These are phyloP conservation scores for Eucalyptus pauciflora DNA, from an alignment of 345 rosid species.

Conservation along the genomic window DNA sequence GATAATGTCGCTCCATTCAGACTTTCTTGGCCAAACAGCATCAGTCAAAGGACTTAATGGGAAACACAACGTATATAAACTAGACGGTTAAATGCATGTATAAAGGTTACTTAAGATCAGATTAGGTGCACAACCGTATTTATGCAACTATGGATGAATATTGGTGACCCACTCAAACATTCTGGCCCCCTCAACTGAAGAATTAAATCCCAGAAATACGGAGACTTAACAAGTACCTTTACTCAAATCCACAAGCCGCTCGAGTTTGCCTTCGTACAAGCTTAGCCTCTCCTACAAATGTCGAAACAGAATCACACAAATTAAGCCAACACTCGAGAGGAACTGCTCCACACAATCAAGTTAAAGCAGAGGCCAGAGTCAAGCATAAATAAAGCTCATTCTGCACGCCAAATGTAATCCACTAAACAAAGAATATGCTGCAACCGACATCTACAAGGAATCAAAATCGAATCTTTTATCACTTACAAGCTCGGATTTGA, in stretches of 20 bases:
- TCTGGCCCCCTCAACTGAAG: neutral
- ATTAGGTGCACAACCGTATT: accelerated
- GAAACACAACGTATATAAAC: neutral
- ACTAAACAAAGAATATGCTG: neutral
- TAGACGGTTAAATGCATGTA: neutral
- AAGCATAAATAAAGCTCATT: neutral
- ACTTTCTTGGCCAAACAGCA: neutral
- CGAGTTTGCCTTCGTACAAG: constrained; percentile 61
- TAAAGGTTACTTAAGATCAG: neutral
- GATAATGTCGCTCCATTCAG: neutral
- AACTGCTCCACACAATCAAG: neutral
- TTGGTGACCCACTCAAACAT: neutral
- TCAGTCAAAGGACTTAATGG: neutral
- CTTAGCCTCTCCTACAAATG: constrained; percentile 56
- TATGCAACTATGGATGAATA: neutral
- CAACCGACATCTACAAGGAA: neutral
- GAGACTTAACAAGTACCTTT: constrained; percentile 45
- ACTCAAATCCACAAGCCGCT: constrained; percentile 38
- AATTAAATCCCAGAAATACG: neutral
- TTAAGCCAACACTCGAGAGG: neutral
- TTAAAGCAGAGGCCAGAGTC: neutral
- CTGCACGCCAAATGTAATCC: neutral
- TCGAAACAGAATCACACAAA: neutral
- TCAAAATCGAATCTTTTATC: neutral
- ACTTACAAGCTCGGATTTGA: constrained; percentile 82